phyloP scores from a whole-genome alignment of 2,329 filamentous ascomycete species.

The Penicillium psychrosexuale region DNA sequence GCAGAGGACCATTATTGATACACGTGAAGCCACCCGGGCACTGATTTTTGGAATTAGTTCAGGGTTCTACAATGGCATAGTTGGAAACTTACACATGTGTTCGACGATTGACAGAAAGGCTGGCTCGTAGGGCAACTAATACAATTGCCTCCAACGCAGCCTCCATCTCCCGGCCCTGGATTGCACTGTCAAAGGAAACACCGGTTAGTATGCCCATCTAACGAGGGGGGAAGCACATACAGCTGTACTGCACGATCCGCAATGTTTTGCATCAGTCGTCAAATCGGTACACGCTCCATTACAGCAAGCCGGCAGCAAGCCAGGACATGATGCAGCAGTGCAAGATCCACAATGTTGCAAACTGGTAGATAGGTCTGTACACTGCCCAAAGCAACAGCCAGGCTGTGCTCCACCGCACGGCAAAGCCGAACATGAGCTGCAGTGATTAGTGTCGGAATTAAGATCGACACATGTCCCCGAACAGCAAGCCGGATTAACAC shows the following conservation, averaged over 20 bases:
- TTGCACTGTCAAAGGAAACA: slow-evolving; percentile 7
- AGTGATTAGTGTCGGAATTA: slow-evolving; percentile 2
- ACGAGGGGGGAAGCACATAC: background rate
- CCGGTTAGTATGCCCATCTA: background rate
- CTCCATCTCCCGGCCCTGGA: slow-evolving; percentile 12
- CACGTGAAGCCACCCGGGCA: slow-evolving; percentile 14
- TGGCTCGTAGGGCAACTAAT: slow-evolving; percentile 4
- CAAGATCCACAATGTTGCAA: slow-evolving; percentile 16
- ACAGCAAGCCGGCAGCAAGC: slow-evolving; percentile 14
- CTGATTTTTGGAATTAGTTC: background rate
- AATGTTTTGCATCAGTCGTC: slow-evolving; percentile 6
- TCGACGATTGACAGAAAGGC: slow-evolving; percentile 13
- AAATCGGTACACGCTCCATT: slow-evolving; percentile 13
- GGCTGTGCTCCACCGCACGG: background rate
- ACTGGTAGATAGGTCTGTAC: slow-evolving; percentile 7
- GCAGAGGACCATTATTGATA: slow-evolving; percentile 10
- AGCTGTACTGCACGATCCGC: slow-evolving; percentile 12
- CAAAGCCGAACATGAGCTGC: slow-evolving; percentile 5
- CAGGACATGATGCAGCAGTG: slow-evolving; percentile 4
- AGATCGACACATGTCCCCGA: slow-evolving; percentile 11
- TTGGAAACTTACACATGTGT: slow-evolving; percentile 16
- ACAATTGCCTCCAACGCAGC: slow-evolving; percentile 12
- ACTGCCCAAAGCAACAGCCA: slow-evolving; percentile 7
- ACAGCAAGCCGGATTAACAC: slow-evolving; percentile 9
- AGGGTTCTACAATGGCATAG: too few relatives aligned